A percentile compares a stretch with the other conserved stretches of the same genome.
Conservation (phyloP, 164 flowering plant species). For the Tetrastigma voinierianum region DNA sequence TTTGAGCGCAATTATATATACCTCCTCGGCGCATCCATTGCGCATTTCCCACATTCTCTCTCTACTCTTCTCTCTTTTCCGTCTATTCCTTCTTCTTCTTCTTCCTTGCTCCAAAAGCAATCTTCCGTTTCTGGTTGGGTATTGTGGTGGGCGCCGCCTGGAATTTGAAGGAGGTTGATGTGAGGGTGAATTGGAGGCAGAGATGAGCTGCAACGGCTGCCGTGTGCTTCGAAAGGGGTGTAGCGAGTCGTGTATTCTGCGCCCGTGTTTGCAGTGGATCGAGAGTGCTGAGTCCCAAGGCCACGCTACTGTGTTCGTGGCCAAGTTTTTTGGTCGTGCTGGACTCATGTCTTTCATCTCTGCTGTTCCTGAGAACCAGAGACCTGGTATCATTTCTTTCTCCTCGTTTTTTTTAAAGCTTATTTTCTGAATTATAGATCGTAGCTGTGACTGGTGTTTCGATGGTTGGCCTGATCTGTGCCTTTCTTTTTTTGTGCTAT, state of each 20-base stretch:
- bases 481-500: not conserved
- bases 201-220: constrained; percentile 67
- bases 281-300: constrained; percentile 55
- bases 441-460: no score
- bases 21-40: not conserved
- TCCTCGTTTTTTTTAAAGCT: not conserved
- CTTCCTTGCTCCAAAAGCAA: not conserved
- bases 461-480: no score
- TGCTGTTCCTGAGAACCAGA: constrained; percentile 46
- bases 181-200: not conserved
- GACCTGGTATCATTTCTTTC: constrained; percentile 35
- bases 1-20: not conserved
- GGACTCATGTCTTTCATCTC: constrained; percentile 69
- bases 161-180: not conserved
- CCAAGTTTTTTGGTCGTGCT: constrained; percentile 74
- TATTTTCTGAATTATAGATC: not conserved
- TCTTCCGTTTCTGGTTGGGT: not conserved
- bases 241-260: constrained; percentile 53
- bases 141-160: not conserved
- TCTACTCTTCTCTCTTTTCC: not conserved
- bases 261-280: constrained; percentile 62
- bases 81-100: not conserved
- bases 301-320: constrained; percentile 67
- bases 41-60: not conserved
- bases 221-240: constrained; percentile 62